A percentile compares a stretch with the other conserved stretches of the same genome.
These are phyloP conservation scores for Salvia rosmarinus DNA, from an alignment of 257 asterid genomes.

Conservation along the genomic window DNA sequence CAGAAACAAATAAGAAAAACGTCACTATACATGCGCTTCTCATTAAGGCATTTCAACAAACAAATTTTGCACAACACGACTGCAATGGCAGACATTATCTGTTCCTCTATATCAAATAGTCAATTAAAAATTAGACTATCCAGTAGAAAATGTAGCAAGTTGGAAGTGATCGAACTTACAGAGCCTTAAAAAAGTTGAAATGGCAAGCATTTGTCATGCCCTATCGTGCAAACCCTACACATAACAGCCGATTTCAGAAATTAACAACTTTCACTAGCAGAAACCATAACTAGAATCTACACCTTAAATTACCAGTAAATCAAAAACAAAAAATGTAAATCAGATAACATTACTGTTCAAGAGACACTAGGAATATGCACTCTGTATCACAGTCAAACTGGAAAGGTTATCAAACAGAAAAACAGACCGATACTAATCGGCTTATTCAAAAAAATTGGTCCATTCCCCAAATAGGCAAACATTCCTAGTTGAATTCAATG, in stretches of 20 bases:
- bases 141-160: background rate
- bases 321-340: background rate
- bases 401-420: background rate
- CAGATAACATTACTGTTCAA: no score
- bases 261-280: background rate
- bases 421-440: background rate
- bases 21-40: background rate
- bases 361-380: background rate
- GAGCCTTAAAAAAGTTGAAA: constrained; percentile 37
- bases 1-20: background rate
- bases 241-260: background rate
- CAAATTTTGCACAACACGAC: constrained; percentile 16
- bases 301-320: background rate
- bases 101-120: background rate
- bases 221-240: constrained; percentile 11
- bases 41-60: constrained; percentile 39
- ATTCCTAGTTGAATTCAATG: no score
- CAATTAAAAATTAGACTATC: background rate
- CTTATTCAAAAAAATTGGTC: no score
- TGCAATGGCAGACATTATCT: background rate
- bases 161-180: constrained; percentile 44
- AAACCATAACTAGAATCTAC: background rate
- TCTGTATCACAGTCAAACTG: background rate
- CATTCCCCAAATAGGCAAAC: no score
- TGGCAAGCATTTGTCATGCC: constrained; percentile 19